Evolutionary conservation across 148 eudicot genomes (phyloP).

Genomic region (Vaccinium myrtillus): DNA sequence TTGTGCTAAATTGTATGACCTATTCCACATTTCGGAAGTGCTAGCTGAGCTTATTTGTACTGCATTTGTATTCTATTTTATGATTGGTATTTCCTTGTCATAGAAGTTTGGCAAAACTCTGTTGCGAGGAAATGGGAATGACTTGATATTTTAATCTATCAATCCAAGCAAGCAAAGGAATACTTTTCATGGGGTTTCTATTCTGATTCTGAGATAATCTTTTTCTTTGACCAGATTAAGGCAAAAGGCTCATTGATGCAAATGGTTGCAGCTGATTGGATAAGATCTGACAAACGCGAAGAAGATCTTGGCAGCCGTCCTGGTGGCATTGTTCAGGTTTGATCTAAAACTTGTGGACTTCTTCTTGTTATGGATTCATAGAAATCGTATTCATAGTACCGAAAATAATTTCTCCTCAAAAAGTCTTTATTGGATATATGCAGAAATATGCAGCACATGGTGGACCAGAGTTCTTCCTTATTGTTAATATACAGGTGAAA

Average conservation of each 20-base stretch:
- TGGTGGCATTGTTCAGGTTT: constrained; percentile 66
- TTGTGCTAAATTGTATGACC: neutral
- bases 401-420: neutral
- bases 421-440: constrained; percentile 14
- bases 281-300: constrained; percentile 62
- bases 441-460: constrained; percentile 67
- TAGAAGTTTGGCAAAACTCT: neutral
- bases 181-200: neutral
- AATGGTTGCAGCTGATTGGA: constrained; percentile 62
- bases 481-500: constrained; percentile 64
- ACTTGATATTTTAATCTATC: neutral
- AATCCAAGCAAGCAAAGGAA: neutral
- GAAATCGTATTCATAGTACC: neutral
- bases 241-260: constrained; percentile 56
- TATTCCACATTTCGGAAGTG: neutral
- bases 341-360: neutral
- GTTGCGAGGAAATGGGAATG: neutral
- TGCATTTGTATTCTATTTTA: neutral
- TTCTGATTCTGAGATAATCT: neutral
- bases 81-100: neutral
- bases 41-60: neutral
- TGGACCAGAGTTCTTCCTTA: constrained; percentile 68
- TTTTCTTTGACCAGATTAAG: constrained; percentile 34
- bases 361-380: neutral
- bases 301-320: constrained; percentile 58